Conservation (phyloP, 441 rosid genomes). For the Erodium moschatum region DNA sequence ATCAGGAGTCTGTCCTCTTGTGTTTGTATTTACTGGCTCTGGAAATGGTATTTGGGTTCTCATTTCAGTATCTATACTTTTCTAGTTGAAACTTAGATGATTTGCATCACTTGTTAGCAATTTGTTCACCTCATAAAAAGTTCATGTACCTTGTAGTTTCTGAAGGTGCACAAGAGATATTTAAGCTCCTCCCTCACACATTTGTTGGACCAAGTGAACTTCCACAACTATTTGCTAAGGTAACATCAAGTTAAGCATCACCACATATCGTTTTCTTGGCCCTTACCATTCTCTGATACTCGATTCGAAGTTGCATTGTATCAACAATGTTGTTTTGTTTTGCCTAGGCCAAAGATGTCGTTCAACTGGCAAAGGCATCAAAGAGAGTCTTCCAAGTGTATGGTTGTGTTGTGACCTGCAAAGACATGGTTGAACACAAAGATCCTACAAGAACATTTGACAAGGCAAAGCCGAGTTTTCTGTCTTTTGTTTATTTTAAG, state of each 20-base stretch:
- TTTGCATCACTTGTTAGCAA: too few species aligned
- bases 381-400: slow-evolving; percentile 72
- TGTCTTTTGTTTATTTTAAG: not conserved
- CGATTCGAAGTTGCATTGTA: too few species aligned
- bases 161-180: slow-evolving; percentile 82
- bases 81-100: not conserved
- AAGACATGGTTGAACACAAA: slow-evolving; percentile 71
- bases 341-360: not conserved
- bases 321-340: too few species aligned
- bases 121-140: too few species aligned
- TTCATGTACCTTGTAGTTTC: slow-evolving; percentile 36
- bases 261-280: not conserved
- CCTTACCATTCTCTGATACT: not conserved
- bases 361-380: slow-evolving; percentile 30
- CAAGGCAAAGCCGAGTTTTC: slow-evolving; percentile 35
- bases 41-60: slow-evolving; percentile 54
- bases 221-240: slow-evolving; percentile 58
- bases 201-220: slow-evolving; percentile 69
- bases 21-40: slow-evolving; percentile 73
- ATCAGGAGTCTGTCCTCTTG: slow-evolving; percentile 75
- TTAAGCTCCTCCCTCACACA: slow-evolving; percentile 85
- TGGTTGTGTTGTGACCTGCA: slow-evolving; percentile 71
- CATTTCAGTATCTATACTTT: not conserved
- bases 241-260: slow-evolving; percentile 20
- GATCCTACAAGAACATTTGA: slow-evolving; percentile 62